Conservation (phyloP, 495 filamentous ascomycete species). For the Polyplosphaeria fusca region DNA sequence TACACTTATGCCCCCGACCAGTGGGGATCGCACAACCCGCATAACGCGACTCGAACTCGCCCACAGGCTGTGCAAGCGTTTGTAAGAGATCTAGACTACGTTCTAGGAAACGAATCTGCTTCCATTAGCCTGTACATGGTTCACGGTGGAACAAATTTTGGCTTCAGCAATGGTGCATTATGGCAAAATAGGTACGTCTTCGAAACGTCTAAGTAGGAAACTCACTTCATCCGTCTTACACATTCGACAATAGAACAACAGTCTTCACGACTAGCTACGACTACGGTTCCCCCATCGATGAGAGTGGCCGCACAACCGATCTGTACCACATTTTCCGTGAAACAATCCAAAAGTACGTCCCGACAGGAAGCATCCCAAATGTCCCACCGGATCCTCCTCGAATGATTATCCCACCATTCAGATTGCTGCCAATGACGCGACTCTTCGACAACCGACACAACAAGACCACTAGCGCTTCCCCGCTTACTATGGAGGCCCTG, state of each 20-base stretch:
- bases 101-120: conserved; percentile 40
- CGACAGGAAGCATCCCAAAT: conserved; percentile 33
- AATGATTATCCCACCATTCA: conserved; percentile 35
- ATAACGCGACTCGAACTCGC: conserved; percentile 1
- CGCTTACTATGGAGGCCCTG: conserved; percentile 47
- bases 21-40: conserved; percentile 18
- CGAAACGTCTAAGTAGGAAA: too few species aligned
- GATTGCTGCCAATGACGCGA: conserved; percentile 12
- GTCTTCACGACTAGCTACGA: conserved; percentile 49
- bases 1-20: conserved; percentile 43
- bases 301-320: conserved; percentile 47
- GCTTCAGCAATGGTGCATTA: conserved; percentile 46
- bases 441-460: conserved; percentile 13
- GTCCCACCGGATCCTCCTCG: conserved; percentile 39
- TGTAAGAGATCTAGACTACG: conserved; percentile 42
- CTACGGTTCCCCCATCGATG: conserved; percentile 49
- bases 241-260: too few species aligned
- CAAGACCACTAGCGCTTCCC: background rate
- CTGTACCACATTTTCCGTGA: conserved; percentile 43
- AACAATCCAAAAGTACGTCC: conserved; percentile 42
- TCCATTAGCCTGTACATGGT: conserved; percentile 52
- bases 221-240: too few species aligned
- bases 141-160: conserved; percentile 48
- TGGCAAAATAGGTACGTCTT: conserved; percentile 43
- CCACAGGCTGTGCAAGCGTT: conserved; percentile 17